Evolutionary conservation across 2,329 filamentous ascomycete species (phyloP), one percentile per base, ranked within the genome.

Genomic region (Sclerotinia glacialis): DNA sequence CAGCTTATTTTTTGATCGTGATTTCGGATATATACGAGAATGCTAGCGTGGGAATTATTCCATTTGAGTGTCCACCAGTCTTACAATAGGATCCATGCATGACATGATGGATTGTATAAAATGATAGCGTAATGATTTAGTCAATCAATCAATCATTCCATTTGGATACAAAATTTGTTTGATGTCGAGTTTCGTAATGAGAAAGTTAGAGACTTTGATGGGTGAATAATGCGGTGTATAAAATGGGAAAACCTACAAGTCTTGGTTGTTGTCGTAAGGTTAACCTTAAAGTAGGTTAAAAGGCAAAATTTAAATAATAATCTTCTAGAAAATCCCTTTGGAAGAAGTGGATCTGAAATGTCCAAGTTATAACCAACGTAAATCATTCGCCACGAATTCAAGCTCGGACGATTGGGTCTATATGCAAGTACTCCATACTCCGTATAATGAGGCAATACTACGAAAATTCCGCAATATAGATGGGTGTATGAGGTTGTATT

Each of bases 261-360:
- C 21, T 64, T 26, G 37, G 26, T 14, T 14, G 40, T 59, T 49
- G 21, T 34, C 31, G 53, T 47, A 26, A 60, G 56, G 28, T 34
- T 60, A 23, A 23, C 31, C 12, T n/a, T n/a, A n/a, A n/a, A n/a
- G n/a, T n/a, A n/a, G n/a, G n/a, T n/a, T 28, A 50, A 26, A 28
- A 28, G n/a, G 40, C 14, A 23, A 50, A 31, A 59, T 16, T 65
- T 65, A 42, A 34, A 60, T 26, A 50, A 23, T 40, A 34, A 49
- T 46, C 55, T 66, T 66, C 47, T 37, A 66, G 64, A 66, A 66
- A 66, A 44, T 3, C 61, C 62, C 42, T 28, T 47, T 60, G 44
- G 56, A 47, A 49, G 44, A 28, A 49, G 56, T 60, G 56, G 56
- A 26, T 60, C 44, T 21, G 12, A 47, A 23, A 49, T 60, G 44